Conservation (phyloP, 1,284 basidiomycete genomes). For the Sporisorium graminicola region DNA sequence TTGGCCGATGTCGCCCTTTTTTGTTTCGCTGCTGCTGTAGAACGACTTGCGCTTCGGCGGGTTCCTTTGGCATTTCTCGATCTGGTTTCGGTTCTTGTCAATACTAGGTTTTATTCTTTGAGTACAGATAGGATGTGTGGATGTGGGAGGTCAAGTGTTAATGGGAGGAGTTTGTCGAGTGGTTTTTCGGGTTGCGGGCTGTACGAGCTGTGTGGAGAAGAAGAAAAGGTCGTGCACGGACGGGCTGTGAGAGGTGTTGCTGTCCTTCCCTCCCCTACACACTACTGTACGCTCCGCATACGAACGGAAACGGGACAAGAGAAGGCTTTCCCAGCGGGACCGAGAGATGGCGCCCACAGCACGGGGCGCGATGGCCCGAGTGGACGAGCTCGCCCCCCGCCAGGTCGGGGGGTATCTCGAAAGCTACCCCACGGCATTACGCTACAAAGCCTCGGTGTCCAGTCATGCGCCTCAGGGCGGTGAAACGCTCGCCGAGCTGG, state of each 20-base stretch:
- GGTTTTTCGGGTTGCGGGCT: not conserved
- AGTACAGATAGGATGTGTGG: not conserved
- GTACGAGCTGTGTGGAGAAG: not conserved
- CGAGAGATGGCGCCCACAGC: not conserved
- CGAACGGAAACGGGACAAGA: no score
- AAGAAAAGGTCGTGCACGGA: not conserved
- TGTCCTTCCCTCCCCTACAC: not conserved
- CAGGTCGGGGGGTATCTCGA: slow-evolving; percentile 2
- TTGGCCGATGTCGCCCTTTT: slow-evolving; percentile 3
- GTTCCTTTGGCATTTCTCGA: not conserved
- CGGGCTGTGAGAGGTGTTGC: not conserved
- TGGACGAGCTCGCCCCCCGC: not conserved
- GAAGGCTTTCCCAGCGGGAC: no score
- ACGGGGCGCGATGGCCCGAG: not conserved
- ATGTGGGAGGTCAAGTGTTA: no score
- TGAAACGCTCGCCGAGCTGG: slow-evolving; percentile 8
- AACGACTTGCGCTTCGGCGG: no score
- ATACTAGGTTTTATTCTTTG: not conserved
- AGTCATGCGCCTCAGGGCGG: not conserved
- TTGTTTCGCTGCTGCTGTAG: slow-evolving; percentile 1
- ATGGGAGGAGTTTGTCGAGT: no score
- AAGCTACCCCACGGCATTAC: slow-evolving; percentile 10
- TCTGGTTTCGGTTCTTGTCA: not conserved
- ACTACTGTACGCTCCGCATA: no score
- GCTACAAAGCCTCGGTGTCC: not conserved